Evolutionary conservation across 768 basidiomycete species (phyloP).

Genomic region (Russula lepida): DNA sequence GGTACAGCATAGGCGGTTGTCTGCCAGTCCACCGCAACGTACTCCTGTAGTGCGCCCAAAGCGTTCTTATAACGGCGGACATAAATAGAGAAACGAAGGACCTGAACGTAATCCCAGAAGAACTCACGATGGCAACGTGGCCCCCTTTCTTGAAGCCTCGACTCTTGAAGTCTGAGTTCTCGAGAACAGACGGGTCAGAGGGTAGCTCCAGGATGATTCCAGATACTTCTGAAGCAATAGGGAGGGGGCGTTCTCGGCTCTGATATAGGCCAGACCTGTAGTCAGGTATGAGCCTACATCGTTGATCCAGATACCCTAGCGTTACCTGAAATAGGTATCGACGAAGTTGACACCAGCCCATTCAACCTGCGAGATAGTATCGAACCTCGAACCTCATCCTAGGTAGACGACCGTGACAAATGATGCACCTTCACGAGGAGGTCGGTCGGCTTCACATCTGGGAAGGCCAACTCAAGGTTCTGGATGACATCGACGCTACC

Average conservation of each 20-base stretch:
- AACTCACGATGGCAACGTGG: slow-evolving; percentile 59
- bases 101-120: background rate
- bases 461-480: slow-evolving; percentile 58
- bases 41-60: slow-evolving; percentile 57
- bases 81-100: background rate
- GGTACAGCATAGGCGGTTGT: slow-evolving; percentile 55
- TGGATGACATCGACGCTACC: slow-evolving; percentile 78
- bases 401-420: background rate
- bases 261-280: slow-evolving; percentile 54
- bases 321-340: slow-evolving; percentile 71
- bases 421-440: slow-evolving; percentile 40
- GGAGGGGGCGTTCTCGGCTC: slow-evolving; percentile 46
- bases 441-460: slow-evolving; percentile 50
- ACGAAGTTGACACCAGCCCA: slow-evolving; percentile 84
- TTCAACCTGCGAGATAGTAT: slow-evolving; percentile 40
- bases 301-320: slow-evolving; percentile 19
- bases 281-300: background rate
- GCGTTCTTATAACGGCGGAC: slow-evolving; percentile 31
- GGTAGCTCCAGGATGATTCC: slow-evolving; percentile 74
- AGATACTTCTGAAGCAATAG: slow-evolving; percentile 69
- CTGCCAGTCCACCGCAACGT: slow-evolving; percentile 58
- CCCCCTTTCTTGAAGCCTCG: slow-evolving; percentile 61
- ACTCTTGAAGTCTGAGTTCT: slow-evolving; percentile 53
- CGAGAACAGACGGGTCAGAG: slow-evolving; percentile 49
- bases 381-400: background rate